These are phyloP conservation scores for Glycyrrhiza uralensis DNA, from an alignment of 306 rosid genomes.

Conservation along the genomic window DNA sequence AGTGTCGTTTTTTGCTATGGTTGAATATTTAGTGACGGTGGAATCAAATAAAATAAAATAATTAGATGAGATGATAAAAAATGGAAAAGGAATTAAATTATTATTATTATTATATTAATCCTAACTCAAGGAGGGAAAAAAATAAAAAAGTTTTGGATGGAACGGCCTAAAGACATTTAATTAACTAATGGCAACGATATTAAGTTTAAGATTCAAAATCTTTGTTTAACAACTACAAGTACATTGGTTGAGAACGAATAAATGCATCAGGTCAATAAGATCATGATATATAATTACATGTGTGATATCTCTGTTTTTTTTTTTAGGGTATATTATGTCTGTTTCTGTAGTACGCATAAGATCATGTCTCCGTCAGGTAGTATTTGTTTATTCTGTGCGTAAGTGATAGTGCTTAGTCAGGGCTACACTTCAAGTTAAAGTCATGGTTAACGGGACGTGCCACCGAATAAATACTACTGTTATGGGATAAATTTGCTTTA, in stretches of 20 bases:
- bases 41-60: too few relatives aligned
- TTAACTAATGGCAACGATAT: slow-evolving; percentile 26
- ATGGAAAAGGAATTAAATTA: too few relatives aligned
- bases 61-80: too few relatives aligned
- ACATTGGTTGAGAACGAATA: background rate
- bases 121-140: too few relatives aligned
- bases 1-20: too few relatives aligned
- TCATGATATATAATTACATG: background rate
- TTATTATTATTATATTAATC: too few relatives aligned
- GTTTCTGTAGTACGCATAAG: background rate
- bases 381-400: slow-evolving; percentile 5
- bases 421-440: slow-evolving; percentile 68
- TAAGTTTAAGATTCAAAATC: slow-evolving; percentile 29
- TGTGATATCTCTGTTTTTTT: slow-evolving; percentile 3
- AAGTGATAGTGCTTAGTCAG: slow-evolving; percentile 21
- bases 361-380: background rate
- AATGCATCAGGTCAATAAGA: background rate
- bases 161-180: slow-evolving; percentile 38
- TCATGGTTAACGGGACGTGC: slow-evolving; percentile 50
- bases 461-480: slow-evolving; percentile 43
- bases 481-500: slow-evolving; percentile 18
- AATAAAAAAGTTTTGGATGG: too few relatives aligned
- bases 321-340: background rate
- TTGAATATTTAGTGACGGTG: too few relatives aligned
- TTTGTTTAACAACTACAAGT: slow-evolving; percentile 18